Evolutionary conservation across 1,139 yeast genomes (phyloP).

Genomic region (Suhomyces bokatorum): DNA sequence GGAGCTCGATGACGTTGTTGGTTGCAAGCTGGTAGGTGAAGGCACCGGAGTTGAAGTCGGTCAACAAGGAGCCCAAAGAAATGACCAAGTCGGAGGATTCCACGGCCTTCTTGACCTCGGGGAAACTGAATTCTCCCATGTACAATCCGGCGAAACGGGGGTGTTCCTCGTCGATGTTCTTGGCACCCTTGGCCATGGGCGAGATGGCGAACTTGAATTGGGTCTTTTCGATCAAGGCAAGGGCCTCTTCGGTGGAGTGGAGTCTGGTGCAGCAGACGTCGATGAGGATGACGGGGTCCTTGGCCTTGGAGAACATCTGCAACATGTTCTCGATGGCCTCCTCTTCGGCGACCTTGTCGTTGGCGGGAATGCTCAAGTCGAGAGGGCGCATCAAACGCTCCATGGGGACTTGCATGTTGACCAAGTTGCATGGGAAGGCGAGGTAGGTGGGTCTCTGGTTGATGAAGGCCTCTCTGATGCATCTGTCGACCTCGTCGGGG

Average conservation of each 20-base stretch:
- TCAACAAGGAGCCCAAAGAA: conserved; percentile 38
- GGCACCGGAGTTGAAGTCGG: conserved; percentile 73
- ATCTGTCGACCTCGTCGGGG: conserved; percentile 67
- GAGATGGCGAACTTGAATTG: conserved; percentile 50
- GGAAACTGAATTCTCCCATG: conserved; percentile 36
- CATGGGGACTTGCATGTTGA: conserved; percentile 62
- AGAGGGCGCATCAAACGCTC: conserved; percentile 60
- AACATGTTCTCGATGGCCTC: conserved; percentile 66
- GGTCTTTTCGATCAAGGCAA: conserved; percentile 60
- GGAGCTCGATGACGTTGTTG: conserved; percentile 80
- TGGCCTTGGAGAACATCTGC: conserved; percentile 53
- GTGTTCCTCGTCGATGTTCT: conserved; percentile 29
- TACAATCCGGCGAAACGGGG: conserved; percentile 33
- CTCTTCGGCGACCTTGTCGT: conserved; percentile 67
- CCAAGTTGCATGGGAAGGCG: conserved; percentile 81
- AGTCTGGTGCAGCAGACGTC: conserved; percentile 89
- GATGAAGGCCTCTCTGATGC: conserved; percentile 69
- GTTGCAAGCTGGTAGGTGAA: conserved; percentile 81
- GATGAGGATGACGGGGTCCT: conserved; percentile 72
- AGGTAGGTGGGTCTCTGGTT: conserved; percentile 81
- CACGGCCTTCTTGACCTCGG: conserved; percentile 31
- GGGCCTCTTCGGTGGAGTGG: conserved; percentile 61
- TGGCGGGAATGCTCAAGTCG: conserved; percentile 59
- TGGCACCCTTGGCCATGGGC: conserved; percentile 39
- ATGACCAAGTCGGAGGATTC: conserved; percentile 34